phyloP scores from a whole-genome alignment of 2,329 filamentous ascomycete species.

The Colletotrichum tofieldiae region DNA sequence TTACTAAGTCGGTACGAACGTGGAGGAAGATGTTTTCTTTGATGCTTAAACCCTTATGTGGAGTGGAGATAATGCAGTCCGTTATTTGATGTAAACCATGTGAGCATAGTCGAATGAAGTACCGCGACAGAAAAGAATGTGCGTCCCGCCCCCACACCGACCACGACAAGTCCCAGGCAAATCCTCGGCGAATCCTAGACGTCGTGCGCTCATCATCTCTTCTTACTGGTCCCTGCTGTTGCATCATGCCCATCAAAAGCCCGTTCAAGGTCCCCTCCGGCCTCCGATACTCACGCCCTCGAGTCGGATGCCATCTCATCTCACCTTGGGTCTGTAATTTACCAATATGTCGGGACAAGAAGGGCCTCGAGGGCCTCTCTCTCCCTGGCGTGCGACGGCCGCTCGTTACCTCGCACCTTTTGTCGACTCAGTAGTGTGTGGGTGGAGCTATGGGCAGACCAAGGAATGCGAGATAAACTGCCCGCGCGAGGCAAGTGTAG shows the following conservation, averaged over 20 bases:
- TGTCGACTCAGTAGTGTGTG: background rate
- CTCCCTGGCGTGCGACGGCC: background rate
- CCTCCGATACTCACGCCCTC: background rate
- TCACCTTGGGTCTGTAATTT: background rate
- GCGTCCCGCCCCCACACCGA: background rate
- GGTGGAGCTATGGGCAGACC: slow-evolving; percentile 3
- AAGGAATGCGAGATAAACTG: background rate
- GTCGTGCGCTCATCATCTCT: background rate
- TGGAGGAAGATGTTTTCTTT: background rate
- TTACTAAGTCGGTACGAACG: background rate
- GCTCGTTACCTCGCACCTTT: background rate
- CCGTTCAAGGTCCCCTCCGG: background rate
- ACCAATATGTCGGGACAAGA: background rate
- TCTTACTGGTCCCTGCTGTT: background rate
- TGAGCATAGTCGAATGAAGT: background rate
- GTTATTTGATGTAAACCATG: background rate
- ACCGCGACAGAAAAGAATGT: background rate
- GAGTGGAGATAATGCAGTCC: background rate
- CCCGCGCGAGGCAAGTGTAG: background rate
- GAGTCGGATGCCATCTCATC: background rate
- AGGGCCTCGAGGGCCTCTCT: background rate
- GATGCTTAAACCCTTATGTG: background rate
- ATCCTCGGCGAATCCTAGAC: background rate
- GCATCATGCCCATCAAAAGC: background rate
- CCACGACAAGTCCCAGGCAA: background rate